phyloP scores from a whole-genome alignment of 2,329 filamentous ascomycete species.

The Fusarium tricinctum region DNA sequence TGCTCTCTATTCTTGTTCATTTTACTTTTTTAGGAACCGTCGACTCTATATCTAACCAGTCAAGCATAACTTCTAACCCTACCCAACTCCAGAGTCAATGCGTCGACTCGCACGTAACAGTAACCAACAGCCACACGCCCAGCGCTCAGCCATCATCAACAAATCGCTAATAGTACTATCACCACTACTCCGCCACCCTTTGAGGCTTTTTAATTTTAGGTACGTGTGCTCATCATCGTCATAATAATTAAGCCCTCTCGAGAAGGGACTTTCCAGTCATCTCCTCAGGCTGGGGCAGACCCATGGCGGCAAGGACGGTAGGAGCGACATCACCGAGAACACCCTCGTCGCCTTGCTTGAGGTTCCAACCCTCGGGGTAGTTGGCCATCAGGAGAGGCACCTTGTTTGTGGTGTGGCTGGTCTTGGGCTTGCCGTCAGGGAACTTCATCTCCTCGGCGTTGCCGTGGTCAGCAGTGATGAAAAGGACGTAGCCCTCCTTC shows the following conservation, averaged over 20 bases:
- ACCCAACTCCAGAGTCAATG: constrained; percentile 45
- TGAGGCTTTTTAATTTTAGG: constrained; percentile 12
- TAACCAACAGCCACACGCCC: constrained; percentile 35
- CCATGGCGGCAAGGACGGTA: constrained; percentile 93
- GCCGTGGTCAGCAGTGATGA: constrained; percentile 96
- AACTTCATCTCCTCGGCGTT: constrained; percentile 99
- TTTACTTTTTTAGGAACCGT: constrained; percentile 28
- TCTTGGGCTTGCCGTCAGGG: constrained; percentile 95
- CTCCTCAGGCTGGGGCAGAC: constrained; percentile 87
- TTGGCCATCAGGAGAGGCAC: constrained; percentile 99
- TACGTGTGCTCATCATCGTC: constrained; percentile 12
- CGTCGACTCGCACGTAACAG: constrained; percentile 29
- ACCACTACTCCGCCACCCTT: constrained; percentile 30
- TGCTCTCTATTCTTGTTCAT: constrained; percentile 25
- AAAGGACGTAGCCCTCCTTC: constrained; percentile 91
- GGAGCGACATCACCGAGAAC: constrained; percentile 98
- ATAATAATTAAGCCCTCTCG: constrained; percentile 71
- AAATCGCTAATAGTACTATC: constrained; percentile 32
- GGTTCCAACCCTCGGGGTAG: constrained; percentile 87
- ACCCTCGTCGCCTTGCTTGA: constrained; percentile 81
- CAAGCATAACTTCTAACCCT: constrained; percentile 36
- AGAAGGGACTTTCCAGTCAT: constrained; percentile 92
- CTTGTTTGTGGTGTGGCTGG: constrained; percentile 96
- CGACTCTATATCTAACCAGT: constrained; percentile 39
- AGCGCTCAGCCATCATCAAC: constrained; percentile 37